Evolutionary conservation across 352 stramenopile species (phyloP).

Genomic region (Blastocystis sp.): DNA sequence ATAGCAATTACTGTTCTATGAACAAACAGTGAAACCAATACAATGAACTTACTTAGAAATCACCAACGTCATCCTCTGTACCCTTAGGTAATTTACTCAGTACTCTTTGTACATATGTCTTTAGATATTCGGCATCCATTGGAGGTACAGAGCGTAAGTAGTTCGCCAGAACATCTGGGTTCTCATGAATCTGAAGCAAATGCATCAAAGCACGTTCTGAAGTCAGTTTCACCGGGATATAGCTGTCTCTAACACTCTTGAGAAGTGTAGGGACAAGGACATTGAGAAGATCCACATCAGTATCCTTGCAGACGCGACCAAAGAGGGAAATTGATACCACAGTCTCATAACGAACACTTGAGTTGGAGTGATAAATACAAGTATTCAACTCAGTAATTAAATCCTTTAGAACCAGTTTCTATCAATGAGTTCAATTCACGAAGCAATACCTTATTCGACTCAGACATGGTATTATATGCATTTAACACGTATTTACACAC

Average conservation of each 20-base stretch:
- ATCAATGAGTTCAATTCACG: background rate
- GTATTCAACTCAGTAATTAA: conserved; percentile 11
- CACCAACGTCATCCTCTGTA: conserved; percentile 35
- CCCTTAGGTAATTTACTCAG: conserved; percentile 76
- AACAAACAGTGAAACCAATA: background rate
- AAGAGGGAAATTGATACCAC: conserved; percentile 55
- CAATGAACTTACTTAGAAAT: conserved; percentile 21
- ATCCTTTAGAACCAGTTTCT: conserved; percentile 38
- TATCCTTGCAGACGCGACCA: conserved; percentile 40
- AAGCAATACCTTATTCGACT: conserved; percentile 45
- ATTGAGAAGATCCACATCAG: conserved; percentile 22
- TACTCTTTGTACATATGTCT: conserved; percentile 81
- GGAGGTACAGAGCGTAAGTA: conserved; percentile 74
- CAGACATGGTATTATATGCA: background rate
- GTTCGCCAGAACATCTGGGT: conserved; percentile 78
- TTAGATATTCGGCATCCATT: conserved; percentile 79
- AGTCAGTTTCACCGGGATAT: conserved; percentile 81
- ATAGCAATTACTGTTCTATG: background rate
- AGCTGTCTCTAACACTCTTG: conserved; percentile 82
- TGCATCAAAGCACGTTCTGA: conserved; percentile 82
- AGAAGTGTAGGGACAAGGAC: conserved; percentile 79
- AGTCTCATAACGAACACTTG: conserved; percentile 55
- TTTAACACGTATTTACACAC: conserved; percentile 59
- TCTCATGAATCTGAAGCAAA: conserved; percentile 80
- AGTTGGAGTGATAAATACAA: conserved; percentile 54